Conservation (phyloP, 441 rosid species). For the Eruca vesicaria region DNA sequence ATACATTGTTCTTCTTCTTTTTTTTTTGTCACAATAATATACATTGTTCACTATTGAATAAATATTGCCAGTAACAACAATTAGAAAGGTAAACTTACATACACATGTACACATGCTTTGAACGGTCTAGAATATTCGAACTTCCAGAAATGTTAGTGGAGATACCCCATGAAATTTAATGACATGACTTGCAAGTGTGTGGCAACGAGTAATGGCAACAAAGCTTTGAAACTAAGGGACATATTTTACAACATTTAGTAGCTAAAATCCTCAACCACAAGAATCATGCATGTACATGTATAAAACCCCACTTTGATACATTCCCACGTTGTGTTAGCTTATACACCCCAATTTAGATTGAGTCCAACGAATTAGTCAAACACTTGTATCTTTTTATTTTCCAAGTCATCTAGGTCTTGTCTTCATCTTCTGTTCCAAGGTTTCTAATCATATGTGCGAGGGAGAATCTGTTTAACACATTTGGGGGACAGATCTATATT, state of each 20-base stretch:
- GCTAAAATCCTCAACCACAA: conserved; percentile 10
- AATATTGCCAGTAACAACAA: background rate
- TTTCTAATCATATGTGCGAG: conserved; percentile 21
- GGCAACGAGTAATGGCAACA: conserved; percentile 23
- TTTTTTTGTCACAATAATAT: too few species aligned
- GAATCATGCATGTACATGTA: conserved; percentile 5
- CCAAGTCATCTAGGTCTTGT: conserved; percentile 29
- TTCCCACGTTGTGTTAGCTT: conserved; percentile 21
- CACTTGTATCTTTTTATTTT: background rate
- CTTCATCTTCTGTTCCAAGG: conserved; percentile 33
- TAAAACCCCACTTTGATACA: conserved; percentile 10
- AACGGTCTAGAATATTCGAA: conserved; percentile 19
- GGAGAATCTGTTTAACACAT: conserved; percentile 32
- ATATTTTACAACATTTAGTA: background rate
- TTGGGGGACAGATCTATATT: conserved; percentile 48
- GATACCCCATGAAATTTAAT: conserved; percentile 17
- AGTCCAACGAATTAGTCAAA: conserved; percentile 16
- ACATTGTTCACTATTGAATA: background rate
- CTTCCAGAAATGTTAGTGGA: background rate
- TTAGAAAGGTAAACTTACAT: background rate
- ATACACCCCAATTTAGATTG: conserved; percentile 6
- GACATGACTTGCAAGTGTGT: conserved; percentile 21
- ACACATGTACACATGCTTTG: background rate
- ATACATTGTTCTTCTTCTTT: background rate
- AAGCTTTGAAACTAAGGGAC: conserved; percentile 4